Evolutionary conservation across 2,329 filamentous ascomycete species (phyloP).

Genomic region (Diplodia scrobiculata): DNA sequence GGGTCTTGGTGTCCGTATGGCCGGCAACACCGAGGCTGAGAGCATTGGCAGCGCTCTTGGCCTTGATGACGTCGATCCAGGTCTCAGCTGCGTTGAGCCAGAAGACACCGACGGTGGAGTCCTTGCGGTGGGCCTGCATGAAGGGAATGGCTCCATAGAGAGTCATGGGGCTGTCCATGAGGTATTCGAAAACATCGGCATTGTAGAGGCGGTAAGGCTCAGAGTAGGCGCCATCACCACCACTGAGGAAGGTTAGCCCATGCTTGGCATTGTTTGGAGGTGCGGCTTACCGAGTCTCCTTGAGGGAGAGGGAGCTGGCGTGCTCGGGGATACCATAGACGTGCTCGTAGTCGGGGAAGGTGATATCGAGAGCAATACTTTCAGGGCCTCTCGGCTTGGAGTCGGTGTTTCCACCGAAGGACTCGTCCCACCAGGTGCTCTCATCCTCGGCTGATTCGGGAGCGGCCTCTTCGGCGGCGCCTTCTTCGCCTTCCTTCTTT

Average conservation of each 20-base stretch:
- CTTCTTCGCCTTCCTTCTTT: constrained; percentile 56
- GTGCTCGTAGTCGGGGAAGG: constrained; percentile 86
- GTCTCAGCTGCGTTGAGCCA: constrained; percentile 98
- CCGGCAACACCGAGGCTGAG: constrained; percentile 69
- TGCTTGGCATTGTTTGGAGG: background rate
- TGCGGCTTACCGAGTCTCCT: constrained; percentile 69
- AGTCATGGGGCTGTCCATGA: constrained; percentile 96
- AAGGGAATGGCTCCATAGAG: constrained; percentile 96
- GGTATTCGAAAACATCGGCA: constrained; percentile 95
- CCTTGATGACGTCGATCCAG: constrained; percentile 92
- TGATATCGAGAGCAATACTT: constrained; percentile 86
- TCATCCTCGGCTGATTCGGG: constrained; percentile 65
- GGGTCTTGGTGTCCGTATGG: constrained; percentile 79
- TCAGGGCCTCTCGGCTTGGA: constrained; percentile 93
- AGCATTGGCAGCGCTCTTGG: constrained; percentile 71
- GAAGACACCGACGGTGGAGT: constrained; percentile 91
- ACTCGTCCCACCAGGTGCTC: constrained; percentile 97
- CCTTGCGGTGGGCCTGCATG: constrained; percentile 95
- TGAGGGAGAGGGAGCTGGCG: constrained; percentile 81
- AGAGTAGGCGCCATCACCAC: constrained; percentile 78
- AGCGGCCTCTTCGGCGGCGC: constrained; percentile 45
- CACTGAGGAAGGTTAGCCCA: constrained; percentile 45
- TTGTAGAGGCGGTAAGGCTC: constrained; percentile 97
- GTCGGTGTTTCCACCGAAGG: constrained; percentile 92
- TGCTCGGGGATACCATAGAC: constrained; percentile 96